Base-by-base conservation (phyloP, 495 filamentous ascomycete species). In the Aspergillus diversus region DNA sequence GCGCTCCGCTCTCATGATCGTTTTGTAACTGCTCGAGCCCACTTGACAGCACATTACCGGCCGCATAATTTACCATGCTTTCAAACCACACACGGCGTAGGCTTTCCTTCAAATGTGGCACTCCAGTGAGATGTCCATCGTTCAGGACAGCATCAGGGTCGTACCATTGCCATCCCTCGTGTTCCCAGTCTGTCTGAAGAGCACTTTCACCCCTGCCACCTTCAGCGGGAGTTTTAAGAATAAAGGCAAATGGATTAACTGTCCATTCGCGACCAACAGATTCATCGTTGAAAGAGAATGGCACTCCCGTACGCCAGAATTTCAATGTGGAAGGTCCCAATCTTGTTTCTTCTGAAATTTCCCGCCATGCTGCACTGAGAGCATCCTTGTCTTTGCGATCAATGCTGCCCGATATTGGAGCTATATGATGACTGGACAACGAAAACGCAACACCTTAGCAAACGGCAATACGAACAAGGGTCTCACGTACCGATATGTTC, bases 181-280 rank as follows among this genome's bases (percentile, higher is more conserved):
- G 86, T 66, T 91, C 88, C 86, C 87, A 88, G 71, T 90, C 82
- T 33, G 82, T 80, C 11, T 67, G 67, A 55, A 90, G 87, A 6
- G 70, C 72, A 0, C 70, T 70, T 34, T 79, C 76, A 8, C 76
- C 70, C 6, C 55, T 54, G 9, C 59, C 67, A 37, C 58, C 15
- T 34, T 74, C 70, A 2, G 63, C 39, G 15, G 57, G 21, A 1
- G 69, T 62, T 46, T 81, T 83, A 11, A 89, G 75, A 7, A 74
- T 74, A 63, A 86, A 91, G 1, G 79, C 78, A 63, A 90, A 89
- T 4, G 88, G 86, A 55, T 86, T 77, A 46, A 91, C 76, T 7
- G 77, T 89, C 88, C 87, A 91, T 67, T 82, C 71, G 5, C 85
- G 82, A 11, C 75, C 69, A 12, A 88, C 66, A 8, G 75, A 73